Evolutionary conservation across 108 stramenopile genomes (phyloP).

Genomic region (Fragilariopsis cylindrus): DNA sequence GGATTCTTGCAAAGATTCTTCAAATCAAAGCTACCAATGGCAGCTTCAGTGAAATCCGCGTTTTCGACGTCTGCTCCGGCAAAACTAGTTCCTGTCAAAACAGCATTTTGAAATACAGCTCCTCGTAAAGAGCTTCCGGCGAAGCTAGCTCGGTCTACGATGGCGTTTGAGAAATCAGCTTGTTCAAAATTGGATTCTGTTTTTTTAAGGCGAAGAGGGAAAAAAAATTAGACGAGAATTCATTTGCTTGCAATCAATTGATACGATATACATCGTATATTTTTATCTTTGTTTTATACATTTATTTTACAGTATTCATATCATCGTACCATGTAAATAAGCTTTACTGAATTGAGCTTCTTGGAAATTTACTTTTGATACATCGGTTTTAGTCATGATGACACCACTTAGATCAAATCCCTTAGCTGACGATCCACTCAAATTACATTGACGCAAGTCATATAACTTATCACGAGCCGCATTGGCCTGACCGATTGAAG

Average conservation of each 20-base stretch:
- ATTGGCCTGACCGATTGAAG: conserved; percentile 94
- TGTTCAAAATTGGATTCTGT: conserved; percentile 86
- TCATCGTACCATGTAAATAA: conserved; percentile 63
- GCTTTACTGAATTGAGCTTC: conserved; percentile 90
- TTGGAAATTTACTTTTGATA: conserved; percentile 79
- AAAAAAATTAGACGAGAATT: too few species aligned
- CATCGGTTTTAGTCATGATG: conserved; percentile 88
- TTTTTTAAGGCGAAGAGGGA: background rate
- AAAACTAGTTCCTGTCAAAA: conserved; percentile 93
- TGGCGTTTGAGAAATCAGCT: conserved; percentile 95
- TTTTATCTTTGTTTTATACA: background rate
- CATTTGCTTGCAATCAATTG: too few species aligned
- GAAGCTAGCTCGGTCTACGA: conserved; percentile 92
- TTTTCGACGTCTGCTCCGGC: conserved; percentile 87
- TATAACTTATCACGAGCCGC: conserved; percentile 95
- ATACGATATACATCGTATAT: too few species aligned
- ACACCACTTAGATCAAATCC: conserved; percentile 86
- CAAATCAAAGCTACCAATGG: conserved; percentile 91
- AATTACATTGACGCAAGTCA: conserved; percentile 85
- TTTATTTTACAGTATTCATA: too few species aligned
- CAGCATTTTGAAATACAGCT: conserved; percentile 91
- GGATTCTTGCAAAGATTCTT: conserved; percentile 94
- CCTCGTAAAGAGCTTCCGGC: conserved; percentile 70
- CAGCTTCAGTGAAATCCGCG: conserved; percentile 92
- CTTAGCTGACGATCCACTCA: conserved; percentile 57